Conservation (phyloP, 176 grass and related monocot species). For the Cenchrus fungigraminus region DNA sequence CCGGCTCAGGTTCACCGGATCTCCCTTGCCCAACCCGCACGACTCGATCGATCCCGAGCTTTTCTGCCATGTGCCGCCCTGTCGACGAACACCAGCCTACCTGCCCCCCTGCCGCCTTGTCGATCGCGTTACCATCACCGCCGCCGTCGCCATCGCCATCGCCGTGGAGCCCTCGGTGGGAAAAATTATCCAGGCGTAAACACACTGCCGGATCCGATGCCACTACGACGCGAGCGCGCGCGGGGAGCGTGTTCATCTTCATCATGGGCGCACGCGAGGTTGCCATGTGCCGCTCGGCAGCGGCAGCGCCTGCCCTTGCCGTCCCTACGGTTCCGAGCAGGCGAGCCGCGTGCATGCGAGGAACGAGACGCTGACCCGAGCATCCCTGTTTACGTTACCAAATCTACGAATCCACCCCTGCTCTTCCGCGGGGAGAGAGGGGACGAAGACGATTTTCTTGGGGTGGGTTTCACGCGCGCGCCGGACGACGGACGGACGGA, state of each 20-base stretch:
- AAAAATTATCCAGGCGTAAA: background rate
- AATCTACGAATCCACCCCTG: background rate
- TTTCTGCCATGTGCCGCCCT: conserved; percentile 16
- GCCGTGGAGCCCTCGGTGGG: background rate
- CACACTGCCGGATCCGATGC: background rate
- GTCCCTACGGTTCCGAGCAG: background rate
- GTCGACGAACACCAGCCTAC: background rate
- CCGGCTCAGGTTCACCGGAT: background rate
- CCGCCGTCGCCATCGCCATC: conserved; percentile 7
- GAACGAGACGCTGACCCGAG: background rate
- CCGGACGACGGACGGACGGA: no score
- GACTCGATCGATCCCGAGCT: background rate
- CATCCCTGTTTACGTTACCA: background rate
- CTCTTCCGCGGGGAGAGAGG: no score
- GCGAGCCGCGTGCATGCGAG: no score
- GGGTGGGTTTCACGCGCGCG: background rate
- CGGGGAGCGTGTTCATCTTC: background rate
- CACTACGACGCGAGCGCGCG: background rate
- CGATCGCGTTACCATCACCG: conserved; percentile 1
- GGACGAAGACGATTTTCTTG: background rate
- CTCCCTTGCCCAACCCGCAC: conserved; percentile 16
- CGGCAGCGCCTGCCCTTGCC: background rate
- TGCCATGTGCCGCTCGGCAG: conserved; percentile 32
- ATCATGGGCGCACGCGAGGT: conserved; percentile 7
- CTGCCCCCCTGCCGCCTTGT: conserved; percentile 31